Base-by-base conservation (phyloP, 495 filamentous ascomycete genomes). In the Daldinia childiae region DNA sequence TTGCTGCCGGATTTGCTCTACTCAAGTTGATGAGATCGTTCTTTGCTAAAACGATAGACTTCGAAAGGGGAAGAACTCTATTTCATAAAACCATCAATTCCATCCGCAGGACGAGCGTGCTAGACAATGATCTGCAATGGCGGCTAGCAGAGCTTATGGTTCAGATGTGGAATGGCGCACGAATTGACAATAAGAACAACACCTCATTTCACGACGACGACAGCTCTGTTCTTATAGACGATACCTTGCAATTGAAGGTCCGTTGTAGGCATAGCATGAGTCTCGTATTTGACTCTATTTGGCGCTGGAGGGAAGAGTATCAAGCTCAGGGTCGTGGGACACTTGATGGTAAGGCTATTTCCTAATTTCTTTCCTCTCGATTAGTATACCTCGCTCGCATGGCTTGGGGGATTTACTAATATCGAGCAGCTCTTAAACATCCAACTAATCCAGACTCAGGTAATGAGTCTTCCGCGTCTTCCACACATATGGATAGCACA, bases 261-360 rank as follows among this genome's bases (percentile, higher is more conserved):
- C 88, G 92, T 62, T 95, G 92, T 74, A 87, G 94, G 9, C 94
- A 95, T 87, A 96, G 93, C 78, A 94, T 98, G 91, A 95, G 92
- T 71, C 83, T 97, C 6, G 91, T 98, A 2, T 97, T 91, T 77
- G 94, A 98, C 80, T 93, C 91, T 4, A 93, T 96, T 26, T 97
- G 93, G 93, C 89, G 93, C 60, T 98, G 94, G 94, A 86, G 94
- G 64, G 93, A 96, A 75, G 91, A 94, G 78, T 91, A 91, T 68
- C 90, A 93, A 74, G 89, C 91, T 39, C 89, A 91, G 77, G 92
- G 89, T 7, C 85, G 86, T 27, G 88, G 92, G 19, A 92, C 90
- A 52, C 88, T 97, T 55, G 93, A 97, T 83, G 88, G 91, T 92
- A 83, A 79, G 87, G 77, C 48, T 32, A 54, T 55, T 48, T 55